Conservation (phyloP, 257 asterid species). For the Galeopsis tetrahit region DNA sequence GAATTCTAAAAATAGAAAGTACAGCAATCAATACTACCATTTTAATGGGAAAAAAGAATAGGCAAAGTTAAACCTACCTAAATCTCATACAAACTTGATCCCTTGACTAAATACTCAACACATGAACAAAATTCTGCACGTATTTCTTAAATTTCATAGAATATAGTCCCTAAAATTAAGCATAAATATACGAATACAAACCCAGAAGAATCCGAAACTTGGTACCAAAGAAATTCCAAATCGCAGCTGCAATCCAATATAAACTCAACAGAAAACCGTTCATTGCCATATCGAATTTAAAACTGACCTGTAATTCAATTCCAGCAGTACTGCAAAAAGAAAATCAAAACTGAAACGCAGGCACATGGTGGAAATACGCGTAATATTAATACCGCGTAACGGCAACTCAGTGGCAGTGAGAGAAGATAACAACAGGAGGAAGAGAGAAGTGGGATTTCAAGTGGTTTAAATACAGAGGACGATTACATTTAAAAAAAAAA, state of each 20-base stretch:
- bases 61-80: not conserved
- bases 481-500: slow-evolving; percentile 30
- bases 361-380: slow-evolving; percentile 1
- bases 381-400: not conserved
- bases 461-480: slow-evolving; percentile 54
- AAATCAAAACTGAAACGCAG: slow-evolving; percentile 16
- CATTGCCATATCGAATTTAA: slow-evolving; percentile 26
- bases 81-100: slow-evolving; percentile 28
- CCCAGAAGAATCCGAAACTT: slow-evolving; percentile 36
- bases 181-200: not conserved
- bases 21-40: slow-evolving; percentile 21
- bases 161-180: slow-evolving; percentile 7
- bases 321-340: slow-evolving; percentile 16
- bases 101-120: slow-evolving; percentile 13
- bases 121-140: slow-evolving; percentile 8
- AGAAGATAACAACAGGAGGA: not conserved
- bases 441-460: slow-evolving; percentile 21
- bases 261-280: slow-evolving; percentile 35
- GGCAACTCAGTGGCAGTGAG: slow-evolving; percentile 7
- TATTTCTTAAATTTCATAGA: not conserved
- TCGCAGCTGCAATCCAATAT: slow-evolving; percentile 29
- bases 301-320: slow-evolving; percentile 45
- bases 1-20: not conserved
- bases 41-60: not conserved
- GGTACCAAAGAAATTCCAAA: slow-evolving; percentile 37